These are phyloP conservation scores for Exophiala calicioides DNA, from an alignment of 2,329 filamentous ascomycete genomes.

Conservation along the genomic window DNA sequence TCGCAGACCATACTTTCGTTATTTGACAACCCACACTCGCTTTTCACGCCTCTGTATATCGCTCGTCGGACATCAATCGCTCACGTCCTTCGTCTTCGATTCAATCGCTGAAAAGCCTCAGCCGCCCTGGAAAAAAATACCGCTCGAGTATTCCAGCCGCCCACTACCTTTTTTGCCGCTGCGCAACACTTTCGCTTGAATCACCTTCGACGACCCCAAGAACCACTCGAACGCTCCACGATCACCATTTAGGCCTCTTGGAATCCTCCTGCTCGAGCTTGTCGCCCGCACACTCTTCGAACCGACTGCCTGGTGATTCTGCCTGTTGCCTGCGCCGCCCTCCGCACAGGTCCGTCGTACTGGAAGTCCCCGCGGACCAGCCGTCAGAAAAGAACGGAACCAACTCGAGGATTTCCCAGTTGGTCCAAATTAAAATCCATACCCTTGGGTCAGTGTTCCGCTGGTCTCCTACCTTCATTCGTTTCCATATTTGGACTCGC, in stretches of 20 bases:
- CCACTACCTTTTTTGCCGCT: background rate
- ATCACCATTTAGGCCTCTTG: no score
- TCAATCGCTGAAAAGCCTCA: conserved; percentile 26
- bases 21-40: conserved; percentile 27
- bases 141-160: conserved; percentile 7
- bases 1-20: conserved; percentile 34
- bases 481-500: conserved; percentile 15
- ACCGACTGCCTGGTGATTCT: conserved; percentile 11
- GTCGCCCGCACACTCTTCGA: no score
- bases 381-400: no score
- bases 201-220: no score
- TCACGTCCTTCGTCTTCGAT: conserved; percentile 29
- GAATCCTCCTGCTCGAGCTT: no score
- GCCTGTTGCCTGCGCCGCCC: conserved; percentile 6
- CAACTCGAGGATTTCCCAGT: background rate
- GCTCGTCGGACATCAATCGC: conserved; percentile 32
- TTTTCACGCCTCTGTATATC: conserved; percentile 27
- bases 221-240: no score
- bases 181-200: conserved; percentile 5
- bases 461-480: conserved; percentile 5
- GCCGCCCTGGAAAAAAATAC: background rate
- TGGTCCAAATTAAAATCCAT: conserved; percentile 17
- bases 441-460: conserved; percentile 15
- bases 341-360: conserved; percentile 4
- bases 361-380: conserved; percentile 3